Evolutionary conservation across 768 basidiomycete genomes (phyloP).

Genomic region (Suillus decipiens): DNA sequence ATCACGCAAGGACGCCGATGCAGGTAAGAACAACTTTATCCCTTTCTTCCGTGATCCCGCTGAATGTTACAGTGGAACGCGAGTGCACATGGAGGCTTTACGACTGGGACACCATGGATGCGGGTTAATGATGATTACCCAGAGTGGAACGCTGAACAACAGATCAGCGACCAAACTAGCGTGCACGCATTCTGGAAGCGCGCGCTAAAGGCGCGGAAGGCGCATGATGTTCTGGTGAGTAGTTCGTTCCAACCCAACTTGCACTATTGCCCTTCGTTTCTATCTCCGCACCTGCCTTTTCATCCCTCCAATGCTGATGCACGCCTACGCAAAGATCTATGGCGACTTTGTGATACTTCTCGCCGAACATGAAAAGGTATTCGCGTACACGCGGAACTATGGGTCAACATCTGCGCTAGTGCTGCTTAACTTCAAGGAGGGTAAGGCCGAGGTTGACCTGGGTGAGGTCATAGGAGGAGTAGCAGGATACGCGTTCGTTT

Average conservation of each 20-base stretch:
- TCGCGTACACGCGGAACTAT: constrained; percentile 53
- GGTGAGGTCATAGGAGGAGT: constrained; percentile 7
- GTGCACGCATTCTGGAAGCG: constrained; percentile 63
- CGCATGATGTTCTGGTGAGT: constrained; percentile 10
- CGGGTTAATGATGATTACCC: constrained; percentile 67
- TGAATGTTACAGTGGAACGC: constrained; percentile 53
- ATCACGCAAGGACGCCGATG: constrained; percentile 72
- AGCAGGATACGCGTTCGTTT: constrained; percentile 16
- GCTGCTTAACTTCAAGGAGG: constrained; percentile 48
- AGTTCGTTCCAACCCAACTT: not conserved
- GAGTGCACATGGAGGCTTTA: constrained; percentile 60
- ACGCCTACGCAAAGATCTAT: constrained; percentile 44
- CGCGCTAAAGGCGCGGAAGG: constrained; percentile 54
- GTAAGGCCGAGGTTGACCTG: constrained; percentile 22
- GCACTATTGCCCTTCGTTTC: not conserved
- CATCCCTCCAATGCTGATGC: not conserved
- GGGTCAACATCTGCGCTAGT: constrained; percentile 37
- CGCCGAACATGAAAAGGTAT: constrained; percentile 47
- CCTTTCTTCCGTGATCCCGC: not conserved
- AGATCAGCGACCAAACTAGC: constrained; percentile 50
- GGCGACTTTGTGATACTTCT: constrained; percentile 60
- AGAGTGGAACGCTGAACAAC: constrained; percentile 56
- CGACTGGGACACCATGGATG: constrained; percentile 71
- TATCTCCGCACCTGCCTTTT: not conserved
- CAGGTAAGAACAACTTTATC: constrained; percentile 42